Base-by-base conservation (phyloP, 148 eudicot genomes). In the Simmondsia chinensis region DNA sequence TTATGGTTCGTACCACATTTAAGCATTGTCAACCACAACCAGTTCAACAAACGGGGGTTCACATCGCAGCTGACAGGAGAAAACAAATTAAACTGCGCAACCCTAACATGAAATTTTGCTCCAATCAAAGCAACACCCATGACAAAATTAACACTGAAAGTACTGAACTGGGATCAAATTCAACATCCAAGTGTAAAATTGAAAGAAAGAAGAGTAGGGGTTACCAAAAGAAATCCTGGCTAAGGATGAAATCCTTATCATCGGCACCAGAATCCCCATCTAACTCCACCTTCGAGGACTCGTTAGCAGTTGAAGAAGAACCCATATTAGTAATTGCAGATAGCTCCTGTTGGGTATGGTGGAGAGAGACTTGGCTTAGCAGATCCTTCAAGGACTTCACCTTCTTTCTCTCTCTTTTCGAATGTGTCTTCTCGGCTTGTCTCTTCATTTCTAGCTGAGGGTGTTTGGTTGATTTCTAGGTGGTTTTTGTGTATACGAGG, bases 211-310 rank as follows among this genome's bases (percentile, higher is more conserved):
- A 39, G 12, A 24, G 56, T 2, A 27, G 28, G 45, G 37, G 5
- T 27, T 66, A 88, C 97, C 97, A 88, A 54, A 88, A 88, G 63
- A 88, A 88, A 60, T 88, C 97, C 63, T 88, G 93, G 40, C 97
- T 88, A 51, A 88, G 94, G 27, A 88, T 70, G 52, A 54, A 77
- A 60, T 75, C 77, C 37, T 29, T 72, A 1, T 85, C 94, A 21
- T 70, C 79, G 9, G 52, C 40, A 34, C 35, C 66, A 33, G 34
- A 46, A 46, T 44, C 64, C 30, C 37, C 22, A 31, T 51, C 40
- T 2, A 25, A 12, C 2, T 45, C 44, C 24, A 38, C 5, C n/a
- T 43, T 51, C 30, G 31, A 56, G 22, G 26, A 63, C 45, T 48
- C n/a, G n/a, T n/a, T n/a, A n/a, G n/a, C n/a, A n/a, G n/a, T n/a